phyloP scores from a whole-genome alignment of 805 yeast genomes.

The Schizosaccharomyces osmophilus region DNA sequence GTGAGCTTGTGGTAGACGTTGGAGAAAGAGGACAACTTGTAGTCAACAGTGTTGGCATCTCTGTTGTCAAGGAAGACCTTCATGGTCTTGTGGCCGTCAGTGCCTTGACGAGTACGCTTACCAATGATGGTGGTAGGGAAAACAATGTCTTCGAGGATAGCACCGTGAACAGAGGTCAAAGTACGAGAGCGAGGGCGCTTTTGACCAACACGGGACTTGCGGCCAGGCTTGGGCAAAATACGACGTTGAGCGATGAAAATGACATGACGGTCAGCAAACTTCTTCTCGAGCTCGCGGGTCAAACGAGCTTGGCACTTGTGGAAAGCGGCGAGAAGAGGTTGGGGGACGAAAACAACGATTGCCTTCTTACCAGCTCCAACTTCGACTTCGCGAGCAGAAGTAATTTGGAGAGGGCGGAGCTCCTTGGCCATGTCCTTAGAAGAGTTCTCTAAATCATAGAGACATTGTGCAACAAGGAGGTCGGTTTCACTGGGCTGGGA shows the following conservation, averaged over 20 bases:
- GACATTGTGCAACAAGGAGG: constrained; percentile 97
- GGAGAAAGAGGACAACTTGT: constrained; percentile 98
- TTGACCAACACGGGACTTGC: constrained; percentile 77
- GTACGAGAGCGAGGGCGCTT: constrained; percentile 99
- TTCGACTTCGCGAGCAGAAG: constrained; percentile 90
- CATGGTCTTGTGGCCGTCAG: constrained; percentile 96
- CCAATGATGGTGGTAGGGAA: constrained; percentile 99
- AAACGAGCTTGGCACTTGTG: constrained; percentile 82
- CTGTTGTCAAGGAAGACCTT: constrained; percentile 93
- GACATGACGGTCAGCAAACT: constrained; percentile 98
- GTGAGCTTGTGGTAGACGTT: constrained; percentile 94
- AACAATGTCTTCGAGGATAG: constrained; percentile 93
- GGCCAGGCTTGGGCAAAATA: constrained; percentile 96
- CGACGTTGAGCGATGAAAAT: constrained; percentile 98
- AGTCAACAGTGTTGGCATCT: constrained; percentile 89
- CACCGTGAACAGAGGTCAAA: constrained; percentile 94
- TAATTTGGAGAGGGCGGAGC: constrained; percentile 94
- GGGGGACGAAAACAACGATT: constrained; percentile 93
- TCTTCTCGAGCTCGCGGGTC: constrained; percentile 98
- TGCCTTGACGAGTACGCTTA: constrained; percentile 96
- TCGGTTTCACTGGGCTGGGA: constrained; percentile 94
- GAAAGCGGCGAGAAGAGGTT: constrained; percentile 74
- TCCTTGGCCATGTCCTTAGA: constrained; percentile 93
- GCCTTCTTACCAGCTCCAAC: constrained; percentile 97
- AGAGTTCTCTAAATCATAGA: constrained; percentile 78